Percentiles rank a stretch among this genome's conserved stretches.
Conservation (phyloP, 306 rosid genomes). For the Gynostemma pentaphyllum region DNA sequence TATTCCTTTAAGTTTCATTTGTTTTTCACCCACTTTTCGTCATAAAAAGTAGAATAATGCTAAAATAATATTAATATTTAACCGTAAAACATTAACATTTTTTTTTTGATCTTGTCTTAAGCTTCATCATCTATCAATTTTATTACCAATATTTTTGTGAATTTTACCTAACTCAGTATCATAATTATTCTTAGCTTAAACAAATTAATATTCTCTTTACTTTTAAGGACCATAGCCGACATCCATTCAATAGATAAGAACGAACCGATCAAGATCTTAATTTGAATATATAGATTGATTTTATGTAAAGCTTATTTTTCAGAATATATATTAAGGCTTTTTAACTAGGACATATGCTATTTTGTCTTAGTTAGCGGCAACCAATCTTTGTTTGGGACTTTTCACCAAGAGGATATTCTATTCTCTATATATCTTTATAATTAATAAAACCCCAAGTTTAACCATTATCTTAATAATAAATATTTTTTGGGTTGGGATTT, state of each 20-base stretch:
- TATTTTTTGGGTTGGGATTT: neutral
- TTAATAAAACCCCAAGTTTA: neutral
- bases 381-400: constrained; percentile 6
- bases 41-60: no score
- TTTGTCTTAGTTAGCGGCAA: constrained; percentile 1
- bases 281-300: neutral
- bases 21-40: no score
- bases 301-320: neutral
- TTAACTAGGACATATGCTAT: no score
- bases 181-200: neutral
- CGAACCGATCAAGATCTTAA: neutral
- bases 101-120: no score
- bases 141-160: no score
- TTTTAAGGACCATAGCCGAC: neutral
- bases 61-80: no score
- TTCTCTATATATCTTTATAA: neutral
- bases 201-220: neutral
- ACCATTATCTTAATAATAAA: constrained; percentile 5
- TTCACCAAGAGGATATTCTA: neutral
- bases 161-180: neutral
- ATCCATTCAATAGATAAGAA: neutral
- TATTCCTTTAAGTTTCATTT: no score
- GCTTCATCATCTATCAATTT: no score
- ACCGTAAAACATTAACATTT: no score
- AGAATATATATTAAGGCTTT: no score